phyloP scores from a whole-genome alignment of 495 filamentous ascomycete genomes.

The Aspergillus leporis region DNA sequence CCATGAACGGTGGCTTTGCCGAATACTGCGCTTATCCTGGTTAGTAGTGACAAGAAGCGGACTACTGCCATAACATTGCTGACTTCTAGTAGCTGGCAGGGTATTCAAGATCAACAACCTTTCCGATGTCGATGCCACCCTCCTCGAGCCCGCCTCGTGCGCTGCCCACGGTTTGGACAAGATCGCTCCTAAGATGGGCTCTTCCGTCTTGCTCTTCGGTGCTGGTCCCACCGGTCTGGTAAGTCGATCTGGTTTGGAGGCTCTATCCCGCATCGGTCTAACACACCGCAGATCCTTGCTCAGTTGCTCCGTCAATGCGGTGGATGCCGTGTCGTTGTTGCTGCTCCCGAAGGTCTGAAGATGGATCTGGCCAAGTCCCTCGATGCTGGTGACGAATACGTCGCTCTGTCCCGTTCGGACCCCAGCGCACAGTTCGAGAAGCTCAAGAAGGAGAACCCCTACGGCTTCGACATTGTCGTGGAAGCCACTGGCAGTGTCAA shows the following conservation, averaged over 20 bases:
- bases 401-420: constrained; percentile 59
- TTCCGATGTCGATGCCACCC: constrained; percentile 67
- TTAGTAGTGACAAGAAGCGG: constrained; percentile 9
- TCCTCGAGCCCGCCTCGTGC: constrained; percentile 72
- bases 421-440: constrained; percentile 57
- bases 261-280: not conserved
- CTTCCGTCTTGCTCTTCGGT: constrained; percentile 64
- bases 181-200: constrained; percentile 68
- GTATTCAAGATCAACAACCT: constrained; percentile 73
- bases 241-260: constrained; percentile 8
- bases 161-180: constrained; percentile 71
- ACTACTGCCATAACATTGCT: not conserved
- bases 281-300: constrained; percentile 41
- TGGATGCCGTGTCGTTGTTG: constrained; percentile 65
- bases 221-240: constrained; percentile 67
- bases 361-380: constrained; percentile 68
- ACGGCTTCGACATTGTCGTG: constrained; percentile 71
- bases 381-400: constrained; percentile 64
- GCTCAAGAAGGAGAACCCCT: constrained; percentile 64
- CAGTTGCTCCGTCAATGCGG: constrained; percentile 65
- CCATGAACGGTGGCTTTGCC: constrained; percentile 68
- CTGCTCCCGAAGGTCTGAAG: constrained; percentile 66
- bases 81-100: constrained; percentile 54
- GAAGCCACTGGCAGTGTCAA: constrained; percentile 64
- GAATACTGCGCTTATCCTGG: constrained; percentile 59